These are phyloP conservation scores for Athelia sp. DNA, from an alignment of 1,284 basidiomycete genomes.

Conservation along the genomic window DNA sequence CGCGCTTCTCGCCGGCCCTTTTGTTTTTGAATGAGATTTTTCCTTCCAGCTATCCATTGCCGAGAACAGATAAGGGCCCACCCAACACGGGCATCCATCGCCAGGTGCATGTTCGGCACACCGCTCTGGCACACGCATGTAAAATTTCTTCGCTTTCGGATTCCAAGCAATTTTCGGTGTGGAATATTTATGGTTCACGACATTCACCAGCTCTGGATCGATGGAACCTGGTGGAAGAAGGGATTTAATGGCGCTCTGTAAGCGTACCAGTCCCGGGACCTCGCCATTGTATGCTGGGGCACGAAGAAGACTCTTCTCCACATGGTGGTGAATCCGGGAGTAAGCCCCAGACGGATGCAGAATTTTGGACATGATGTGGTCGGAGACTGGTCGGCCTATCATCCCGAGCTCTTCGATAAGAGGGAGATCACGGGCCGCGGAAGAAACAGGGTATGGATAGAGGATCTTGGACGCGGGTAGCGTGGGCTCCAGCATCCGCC, in stretches of 20 bases:
- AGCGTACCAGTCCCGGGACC: neutral
- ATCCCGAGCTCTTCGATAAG: conserved; percentile 1
- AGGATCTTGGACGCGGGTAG: neutral
- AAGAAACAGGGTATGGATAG: conserved; percentile 1
- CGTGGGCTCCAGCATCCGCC: neutral
- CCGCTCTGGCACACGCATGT: neutral
- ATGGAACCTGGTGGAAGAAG: neutral
- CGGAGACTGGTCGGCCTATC: neutral
- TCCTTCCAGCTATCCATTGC: neutral
- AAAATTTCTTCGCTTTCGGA: neutral
- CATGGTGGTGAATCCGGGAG: neutral
- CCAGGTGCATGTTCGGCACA: neutral
- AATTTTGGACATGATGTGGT: neutral
- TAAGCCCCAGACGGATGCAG: neutral
- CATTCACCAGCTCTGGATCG: neutral
- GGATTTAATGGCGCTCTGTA: neutral
- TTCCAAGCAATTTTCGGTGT: neutral
- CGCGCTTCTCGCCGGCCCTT: neutral
- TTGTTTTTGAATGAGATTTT: neutral
- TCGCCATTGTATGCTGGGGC: neutral
- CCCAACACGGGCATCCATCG: neutral
- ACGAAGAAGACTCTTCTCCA: neutral
- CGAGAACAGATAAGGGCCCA: neutral
- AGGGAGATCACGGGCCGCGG: neutral
- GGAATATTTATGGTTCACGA: neutral